Base-by-base conservation (phyloP, 768 basidiomycete species). In the Trametes gibbosa region DNA sequence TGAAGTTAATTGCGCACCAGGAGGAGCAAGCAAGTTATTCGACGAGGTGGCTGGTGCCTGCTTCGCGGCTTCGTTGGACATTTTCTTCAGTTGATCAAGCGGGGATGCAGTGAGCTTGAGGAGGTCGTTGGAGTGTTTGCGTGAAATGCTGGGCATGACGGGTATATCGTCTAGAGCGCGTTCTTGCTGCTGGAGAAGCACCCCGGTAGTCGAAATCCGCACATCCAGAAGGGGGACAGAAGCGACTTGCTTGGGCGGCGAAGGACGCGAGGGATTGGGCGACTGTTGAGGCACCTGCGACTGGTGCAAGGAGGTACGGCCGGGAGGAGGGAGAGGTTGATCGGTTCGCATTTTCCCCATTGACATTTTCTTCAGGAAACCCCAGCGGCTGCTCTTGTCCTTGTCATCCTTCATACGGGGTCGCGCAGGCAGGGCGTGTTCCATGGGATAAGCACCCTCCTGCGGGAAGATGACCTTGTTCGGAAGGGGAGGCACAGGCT, bases 361-460 rank as follows among this genome's bases (percentile, higher is more conserved):
- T 6, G 94, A 96, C 94, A 98, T 97, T 76, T 98, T 98, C 77
- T 95, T 93, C 59, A 98, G 77, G 76, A 98, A 96, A 3, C 95
- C 94, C 95, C 95, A 96, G 56, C 91, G 86, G 53, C 86, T 85
- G 39, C 76, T 76, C 71, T 90, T 88, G 65, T 87, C 84, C 65
- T 83, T 83, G 48, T 75, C 74, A 50, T 74, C 70, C 53, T 59
- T 64, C 54, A 55, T 41, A 45, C 60, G 65, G 40, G 56, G 43
- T 47, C 53, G 61, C 21, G 59, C 39, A 51, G 57, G 53, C 53
- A 55, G 41, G 27, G 53, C 58, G 13, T 50, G 65, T 47, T 56
- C 57, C 58, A 54, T 65, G 40, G 61, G 50, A 49, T 58, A 60
- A 19, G 51, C 43, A 32, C 47, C 56, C 41, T 61, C 52, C 27